Conservation (phyloP, 176 grass and related monocot genomes). For the Aegilops umbellulata region DNA sequence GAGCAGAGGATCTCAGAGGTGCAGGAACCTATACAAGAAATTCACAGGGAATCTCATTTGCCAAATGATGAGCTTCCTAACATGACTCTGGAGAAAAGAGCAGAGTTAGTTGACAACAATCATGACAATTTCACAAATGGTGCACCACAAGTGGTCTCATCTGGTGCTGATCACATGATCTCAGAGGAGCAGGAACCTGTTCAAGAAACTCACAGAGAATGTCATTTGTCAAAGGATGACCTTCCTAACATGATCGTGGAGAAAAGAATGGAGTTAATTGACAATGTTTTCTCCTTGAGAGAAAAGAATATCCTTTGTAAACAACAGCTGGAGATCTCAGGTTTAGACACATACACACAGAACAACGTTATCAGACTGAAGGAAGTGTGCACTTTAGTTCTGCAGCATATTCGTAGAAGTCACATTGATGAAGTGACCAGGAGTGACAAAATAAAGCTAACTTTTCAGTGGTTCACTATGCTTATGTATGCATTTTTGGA, state of each 20-base stretch:
- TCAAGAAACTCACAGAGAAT: background rate
- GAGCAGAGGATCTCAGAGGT: too few relatives aligned
- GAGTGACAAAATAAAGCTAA: slow-evolving; percentile 41
- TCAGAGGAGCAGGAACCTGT: background rate
- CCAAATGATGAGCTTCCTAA: slow-evolving; percentile 22
- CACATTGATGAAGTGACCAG: slow-evolving; percentile 24
- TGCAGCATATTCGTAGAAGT: slow-evolving; percentile 41
- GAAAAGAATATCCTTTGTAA: slow-evolving; percentile 43
- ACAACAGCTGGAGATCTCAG: slow-evolving; percentile 50
- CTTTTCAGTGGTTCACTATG: slow-evolving; percentile 49
- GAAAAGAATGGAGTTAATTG: background rate
- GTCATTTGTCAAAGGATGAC: background rate
- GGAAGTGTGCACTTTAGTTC: slow-evolving; percentile 33
- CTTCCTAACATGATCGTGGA: background rate
- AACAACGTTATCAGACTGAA: slow-evolving; percentile 44
- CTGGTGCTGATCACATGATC: background rate
- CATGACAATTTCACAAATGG: slow-evolving; percentile 25
- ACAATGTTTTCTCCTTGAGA: slow-evolving; percentile 48
- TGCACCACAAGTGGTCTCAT: slow-evolving; percentile 24
- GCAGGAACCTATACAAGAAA: slow-evolving; percentile 23
- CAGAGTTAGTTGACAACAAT: slow-evolving; percentile 34
- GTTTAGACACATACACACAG: slow-evolving; percentile 42
- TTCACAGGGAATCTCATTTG: slow-evolving; percentile 16
- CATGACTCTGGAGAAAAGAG: background rate
- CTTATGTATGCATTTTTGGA: slow-evolving; percentile 45